Evolutionary conservation across 1,284 basidiomycete species (phyloP).

Genomic region (Sphagnurus paluster): DNA sequence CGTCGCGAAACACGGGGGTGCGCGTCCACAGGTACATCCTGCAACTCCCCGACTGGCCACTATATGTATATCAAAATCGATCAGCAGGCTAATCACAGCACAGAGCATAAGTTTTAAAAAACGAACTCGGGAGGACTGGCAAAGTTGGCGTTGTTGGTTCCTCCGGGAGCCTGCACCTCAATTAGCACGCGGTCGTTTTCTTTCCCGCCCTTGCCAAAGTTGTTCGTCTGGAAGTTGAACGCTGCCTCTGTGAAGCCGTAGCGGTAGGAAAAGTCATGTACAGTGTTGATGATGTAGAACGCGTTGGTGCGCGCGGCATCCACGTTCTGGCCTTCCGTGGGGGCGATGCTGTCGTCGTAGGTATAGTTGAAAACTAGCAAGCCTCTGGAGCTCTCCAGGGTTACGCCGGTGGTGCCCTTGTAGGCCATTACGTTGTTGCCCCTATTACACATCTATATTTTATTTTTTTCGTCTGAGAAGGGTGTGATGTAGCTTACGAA

Average conservation of each 20-base stretch:
- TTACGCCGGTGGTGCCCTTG: slow-evolving; percentile 22
- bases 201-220: slow-evolving; percentile 37
- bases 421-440: slow-evolving; percentile 38
- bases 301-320: slow-evolving; percentile 46
- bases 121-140: slow-evolving; percentile 38
- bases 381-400: slow-evolving; percentile 30
- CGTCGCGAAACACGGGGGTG: slow-evolving; percentile 31
- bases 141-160: slow-evolving; percentile 43
- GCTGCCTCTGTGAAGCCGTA: slow-evolving; percentile 28
- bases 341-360: slow-evolving; percentile 23
- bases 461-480: too few relatives aligned
- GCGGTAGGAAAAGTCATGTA: slow-evolving; percentile 48
- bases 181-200: slow-evolving; percentile 39
- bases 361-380: slow-evolving; percentile 42
- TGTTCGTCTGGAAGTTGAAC: slow-evolving; percentile 45
- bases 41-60: slow-evolving; percentile 11
- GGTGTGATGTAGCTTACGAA: too few relatives aligned
- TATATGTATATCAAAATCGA: too few relatives aligned
- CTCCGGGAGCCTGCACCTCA: slow-evolving; percentile 38
- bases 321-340: slow-evolving; percentile 35
- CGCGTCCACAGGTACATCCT: slow-evolving; percentile 13
- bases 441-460: slow-evolving; percentile 15
- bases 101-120: not conserved
- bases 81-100: too few relatives aligned
- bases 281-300: slow-evolving; percentile 47